A percentile compares a stretch with the other conserved stretches of the same genome.
Evolutionary conservation across 805 yeast species (phyloP).

Genomic region (Monosporozyma yasuniensis): DNA sequence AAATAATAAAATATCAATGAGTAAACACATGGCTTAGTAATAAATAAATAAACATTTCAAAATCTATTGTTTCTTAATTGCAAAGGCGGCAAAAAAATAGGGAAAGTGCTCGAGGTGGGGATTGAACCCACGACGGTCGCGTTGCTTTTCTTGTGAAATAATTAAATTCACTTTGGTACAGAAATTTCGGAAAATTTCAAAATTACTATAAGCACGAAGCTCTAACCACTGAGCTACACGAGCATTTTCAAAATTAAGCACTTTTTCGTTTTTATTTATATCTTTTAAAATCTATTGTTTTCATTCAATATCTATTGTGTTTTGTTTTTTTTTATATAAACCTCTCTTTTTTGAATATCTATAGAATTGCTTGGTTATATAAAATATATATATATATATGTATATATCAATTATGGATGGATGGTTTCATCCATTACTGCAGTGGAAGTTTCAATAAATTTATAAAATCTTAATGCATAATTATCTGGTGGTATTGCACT

Average conservation of each 20-base stretch:
- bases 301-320: too few relatives aligned
- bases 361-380: too few relatives aligned
- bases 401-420: too few relatives aligned
- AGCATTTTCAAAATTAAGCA: constrained; percentile 32
- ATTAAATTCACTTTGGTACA: neutral
- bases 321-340: too few relatives aligned
- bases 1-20: too few relatives aligned
- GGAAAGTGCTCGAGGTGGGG: constrained; percentile 57
- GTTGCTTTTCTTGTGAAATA: constrained; percentile 37
- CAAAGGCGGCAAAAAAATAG: too few relatives aligned
- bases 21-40: too few relatives aligned
- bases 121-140: constrained; percentile 78
- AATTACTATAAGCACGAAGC: constrained; percentile 69
- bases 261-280: too few relatives aligned
- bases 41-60: too few relatives aligned
- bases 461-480: constrained; percentile 78
- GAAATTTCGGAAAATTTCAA: constrained; percentile 20
- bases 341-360: too few relatives aligned
- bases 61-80: too few relatives aligned
- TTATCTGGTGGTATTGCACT: constrained; percentile 88
- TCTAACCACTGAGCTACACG: constrained; percentile 74
- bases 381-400: neutral
- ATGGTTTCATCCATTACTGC: constrained; percentile 5
- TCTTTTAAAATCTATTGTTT: too few relatives aligned
- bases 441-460: constrained; percentile 45